Evolutionary conservation across 2,329 filamentous ascomycete species (phyloP).

Genomic region (Nemania diffusa): DNA sequence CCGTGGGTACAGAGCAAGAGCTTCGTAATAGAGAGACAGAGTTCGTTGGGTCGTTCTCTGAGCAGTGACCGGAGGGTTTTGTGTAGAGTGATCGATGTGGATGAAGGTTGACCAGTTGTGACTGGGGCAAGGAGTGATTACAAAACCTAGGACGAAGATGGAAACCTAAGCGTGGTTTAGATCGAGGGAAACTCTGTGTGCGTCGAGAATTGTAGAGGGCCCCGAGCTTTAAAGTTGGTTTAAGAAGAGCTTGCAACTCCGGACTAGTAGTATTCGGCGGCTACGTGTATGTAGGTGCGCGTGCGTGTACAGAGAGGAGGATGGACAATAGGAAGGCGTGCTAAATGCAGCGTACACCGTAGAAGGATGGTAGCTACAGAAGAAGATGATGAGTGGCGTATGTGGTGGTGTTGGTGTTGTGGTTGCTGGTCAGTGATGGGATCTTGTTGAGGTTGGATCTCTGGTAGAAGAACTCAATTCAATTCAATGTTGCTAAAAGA

Average conservation of each 20-base stretch:
- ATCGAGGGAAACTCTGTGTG: not conserved
- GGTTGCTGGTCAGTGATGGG: not conserved
- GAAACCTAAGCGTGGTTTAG: not conserved
- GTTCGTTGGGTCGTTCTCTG: not conserved
- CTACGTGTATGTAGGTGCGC: constrained; percentile 1
- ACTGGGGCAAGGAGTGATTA: not conserved
- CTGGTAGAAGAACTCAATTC: not conserved
- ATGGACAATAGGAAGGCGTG: not conserved
- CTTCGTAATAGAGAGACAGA: not conserved
- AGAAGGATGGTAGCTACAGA: not conserved
- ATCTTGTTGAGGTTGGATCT: not conserved
- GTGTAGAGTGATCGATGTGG: not conserved
- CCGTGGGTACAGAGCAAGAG: not conserved
- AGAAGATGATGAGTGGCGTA: not conserved
- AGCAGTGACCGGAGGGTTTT: constrained; percentile 3
- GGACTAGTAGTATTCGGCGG: not conserved
- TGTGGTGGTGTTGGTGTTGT: not conserved
- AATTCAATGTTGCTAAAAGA: constrained; percentile 15
- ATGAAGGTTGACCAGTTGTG: not conserved
- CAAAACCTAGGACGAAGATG: not conserved
- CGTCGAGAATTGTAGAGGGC: not conserved
- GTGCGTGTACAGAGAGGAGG: not conserved
- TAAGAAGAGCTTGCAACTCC: constrained; percentile 1
- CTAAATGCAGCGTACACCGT: constrained; percentile 3
- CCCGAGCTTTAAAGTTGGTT: constrained; percentile 1